phyloP scores from a whole-genome alignment of 129 eudicot species.

The Sambucus nigra region DNA sequence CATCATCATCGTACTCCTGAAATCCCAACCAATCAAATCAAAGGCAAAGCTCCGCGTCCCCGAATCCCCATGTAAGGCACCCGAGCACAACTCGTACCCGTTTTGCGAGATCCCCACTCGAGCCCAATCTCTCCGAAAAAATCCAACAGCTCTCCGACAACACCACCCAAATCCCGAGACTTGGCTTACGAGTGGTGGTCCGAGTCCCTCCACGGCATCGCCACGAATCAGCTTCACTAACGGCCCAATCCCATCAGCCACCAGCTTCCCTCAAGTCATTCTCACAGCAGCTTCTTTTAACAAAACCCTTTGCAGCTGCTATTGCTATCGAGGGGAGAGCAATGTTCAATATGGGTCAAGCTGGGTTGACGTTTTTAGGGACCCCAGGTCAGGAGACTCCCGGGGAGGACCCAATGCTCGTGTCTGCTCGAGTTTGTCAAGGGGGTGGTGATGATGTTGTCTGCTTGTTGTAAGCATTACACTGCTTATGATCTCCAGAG shows the following conservation, averaged over 20 bases:
- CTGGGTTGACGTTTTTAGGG: constrained; percentile 93
- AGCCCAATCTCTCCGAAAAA: constrained; percentile 72
- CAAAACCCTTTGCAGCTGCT: constrained; percentile 45
- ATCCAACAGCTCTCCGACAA: constrained; percentile 67
- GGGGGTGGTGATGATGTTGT: constrained; percentile 54
- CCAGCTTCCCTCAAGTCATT: constrained; percentile 78
- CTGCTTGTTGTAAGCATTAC: constrained; percentile 98
- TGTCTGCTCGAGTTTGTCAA: constrained; percentile 52
- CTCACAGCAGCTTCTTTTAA: constrained; percentile 75
- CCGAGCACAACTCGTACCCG: constrained; percentile 42
- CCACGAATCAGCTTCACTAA: constrained; percentile 48
- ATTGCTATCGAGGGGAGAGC: constrained; percentile 76
- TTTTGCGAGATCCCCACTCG: constrained; percentile 69
- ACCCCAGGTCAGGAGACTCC: constrained; percentile 95
- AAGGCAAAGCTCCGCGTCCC: too few species aligned
- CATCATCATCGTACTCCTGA: too few species aligned
- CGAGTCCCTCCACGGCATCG: constrained; percentile 89
- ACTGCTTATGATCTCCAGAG: constrained; percentile 89
- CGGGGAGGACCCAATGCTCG: constrained; percentile 90
- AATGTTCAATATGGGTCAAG: constrained; percentile 80
- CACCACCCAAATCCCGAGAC: constrained; percentile 43
- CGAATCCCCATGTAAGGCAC: constrained; percentile 50
- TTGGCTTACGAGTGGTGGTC: constrained; percentile 97
- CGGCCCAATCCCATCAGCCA: constrained; percentile 60
- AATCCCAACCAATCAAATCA: too few species aligned